These are phyloP conservation scores for Candida incommunis DNA, from an alignment of 805 yeast genomes.

Conservation along the genomic window DNA sequence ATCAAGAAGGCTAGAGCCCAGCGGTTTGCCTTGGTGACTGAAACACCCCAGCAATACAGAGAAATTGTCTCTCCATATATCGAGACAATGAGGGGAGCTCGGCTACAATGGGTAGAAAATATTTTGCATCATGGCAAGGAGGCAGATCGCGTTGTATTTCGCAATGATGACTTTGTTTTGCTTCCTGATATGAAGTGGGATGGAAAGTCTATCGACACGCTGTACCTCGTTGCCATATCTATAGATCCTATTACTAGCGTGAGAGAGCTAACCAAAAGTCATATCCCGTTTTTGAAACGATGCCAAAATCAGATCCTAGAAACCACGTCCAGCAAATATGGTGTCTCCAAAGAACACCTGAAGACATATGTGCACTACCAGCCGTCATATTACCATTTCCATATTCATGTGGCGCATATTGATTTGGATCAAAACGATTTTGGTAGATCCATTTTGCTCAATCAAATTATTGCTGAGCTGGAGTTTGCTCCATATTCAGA, in stretches of 20 bases:
- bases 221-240: conserved; percentile 66
- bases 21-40: conserved; percentile 45
- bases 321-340: conserved; percentile 35
- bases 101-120: conserved; percentile 82
- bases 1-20: conserved; percentile 61
- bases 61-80: conserved; percentile 60
- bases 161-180: conserved; percentile 56
- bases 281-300: conserved; percentile 41
- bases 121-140: conserved; percentile 74
- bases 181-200: conserved; percentile 97
- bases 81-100: conserved; percentile 55
- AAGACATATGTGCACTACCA: conserved; percentile 79
- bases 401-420: conserved; percentile 74
- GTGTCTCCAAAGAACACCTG: conserved; percentile 39
- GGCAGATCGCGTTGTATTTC: conserved; percentile 60
- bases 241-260: conserved; percentile 56
- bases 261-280: conserved; percentile 53
- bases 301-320: conserved; percentile 32
- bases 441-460: conserved; percentile 75
- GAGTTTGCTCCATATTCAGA: conserved; percentile 8
- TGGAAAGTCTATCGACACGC: conserved; percentile 45
- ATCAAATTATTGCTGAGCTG: conserved; percentile 67
- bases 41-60: conserved; percentile 67
- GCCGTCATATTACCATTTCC: conserved; percentile 93
- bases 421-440: conserved; percentile 52